Conservation (phyloP, 1,139 yeast species). For the Yamadazyma trypodendri region DNA sequence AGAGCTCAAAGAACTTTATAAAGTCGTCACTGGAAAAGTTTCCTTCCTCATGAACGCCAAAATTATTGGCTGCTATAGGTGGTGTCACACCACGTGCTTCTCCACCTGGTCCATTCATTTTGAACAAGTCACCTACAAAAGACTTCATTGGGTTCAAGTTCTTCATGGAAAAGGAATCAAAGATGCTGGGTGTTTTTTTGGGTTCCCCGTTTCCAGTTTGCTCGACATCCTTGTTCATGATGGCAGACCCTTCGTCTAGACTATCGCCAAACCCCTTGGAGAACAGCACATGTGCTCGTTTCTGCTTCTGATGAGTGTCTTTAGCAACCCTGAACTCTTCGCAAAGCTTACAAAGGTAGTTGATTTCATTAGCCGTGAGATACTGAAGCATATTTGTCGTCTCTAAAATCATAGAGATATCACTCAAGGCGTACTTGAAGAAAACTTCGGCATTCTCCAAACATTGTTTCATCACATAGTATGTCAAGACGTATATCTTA, state of each 20-base stretch:
- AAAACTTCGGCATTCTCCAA: slow-evolving; percentile 42
- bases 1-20: slow-evolving; percentile 36
- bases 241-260: background rate
- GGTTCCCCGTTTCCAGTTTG: background rate
- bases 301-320: slow-evolving; percentile 27
- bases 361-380: slow-evolving; percentile 36
- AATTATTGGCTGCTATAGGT: slow-evolving; percentile 1
- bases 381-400: slow-evolving; percentile 45
- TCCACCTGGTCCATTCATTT: slow-evolving; percentile 3
- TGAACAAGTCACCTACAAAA: slow-evolving; percentile 7
- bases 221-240: background rate
- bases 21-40: slow-evolving; percentile 33
- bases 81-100: background rate
- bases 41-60: slow-evolving; percentile 10
- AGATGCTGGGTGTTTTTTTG: background rate
- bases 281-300: slow-evolving; percentile 11
- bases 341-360: slow-evolving; percentile 37
- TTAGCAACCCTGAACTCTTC: slow-evolving; percentile 45
- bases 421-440: slow-evolving; percentile 31
- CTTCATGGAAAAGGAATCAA: background rate
- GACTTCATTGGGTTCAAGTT: slow-evolving; percentile 9
- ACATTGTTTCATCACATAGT: slow-evolving; percentile 43
- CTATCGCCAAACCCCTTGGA: slow-evolving; percentile 2
- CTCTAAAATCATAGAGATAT: slow-evolving; percentile 31
- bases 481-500: slow-evolving; percentile 43